Evolutionary conservation across 2,329 filamentous ascomycete genomes (phyloP).

Genomic region (Paecilomyces dactylethromorphus): DNA sequence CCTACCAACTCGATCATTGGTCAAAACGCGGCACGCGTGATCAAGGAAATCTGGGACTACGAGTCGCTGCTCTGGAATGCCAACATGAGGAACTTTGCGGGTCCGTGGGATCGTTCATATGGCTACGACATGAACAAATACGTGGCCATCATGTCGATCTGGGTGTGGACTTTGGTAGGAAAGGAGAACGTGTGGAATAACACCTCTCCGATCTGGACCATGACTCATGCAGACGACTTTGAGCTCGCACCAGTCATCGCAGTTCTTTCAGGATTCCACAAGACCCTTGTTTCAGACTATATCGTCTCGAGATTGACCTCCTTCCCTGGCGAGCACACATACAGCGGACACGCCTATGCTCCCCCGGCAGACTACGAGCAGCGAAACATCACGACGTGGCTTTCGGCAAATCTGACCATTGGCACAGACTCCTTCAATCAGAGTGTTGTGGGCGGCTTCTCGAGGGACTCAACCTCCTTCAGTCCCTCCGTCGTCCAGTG

Average conservation of each 20-base stretch:
- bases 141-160: conserved; percentile 51
- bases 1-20: conserved; percentile 49
- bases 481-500: conserved; percentile 58
- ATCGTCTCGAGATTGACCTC: conserved; percentile 29
- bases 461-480: conserved; percentile 46
- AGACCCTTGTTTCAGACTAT: conserved; percentile 39
- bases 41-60: no score
- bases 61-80: conserved; percentile 28
- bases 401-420: conserved; percentile 52
- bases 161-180: conserved; percentile 49
- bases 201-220: conserved; percentile 38
- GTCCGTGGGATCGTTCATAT: conserved; percentile 59
- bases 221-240: conserved; percentile 55
- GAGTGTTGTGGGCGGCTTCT: conserved; percentile 50
- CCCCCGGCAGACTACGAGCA: conserved; percentile 52
- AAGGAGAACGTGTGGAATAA: conserved; percentile 12
- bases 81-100: conserved; percentile 54
- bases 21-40: conserved; percentile 31
- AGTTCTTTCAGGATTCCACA: conserved; percentile 46
- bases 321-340: conserved; percentile 50
- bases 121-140: conserved; percentile 60
- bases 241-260: conserved; percentile 53
- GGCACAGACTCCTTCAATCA: conserved; percentile 55
- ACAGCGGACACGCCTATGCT: conserved; percentile 48
- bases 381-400: conserved; percentile 55